Evolutionary conservation across 805 yeast species (phyloP).

Genomic region (Metschnikowia kofuensis): DNA sequence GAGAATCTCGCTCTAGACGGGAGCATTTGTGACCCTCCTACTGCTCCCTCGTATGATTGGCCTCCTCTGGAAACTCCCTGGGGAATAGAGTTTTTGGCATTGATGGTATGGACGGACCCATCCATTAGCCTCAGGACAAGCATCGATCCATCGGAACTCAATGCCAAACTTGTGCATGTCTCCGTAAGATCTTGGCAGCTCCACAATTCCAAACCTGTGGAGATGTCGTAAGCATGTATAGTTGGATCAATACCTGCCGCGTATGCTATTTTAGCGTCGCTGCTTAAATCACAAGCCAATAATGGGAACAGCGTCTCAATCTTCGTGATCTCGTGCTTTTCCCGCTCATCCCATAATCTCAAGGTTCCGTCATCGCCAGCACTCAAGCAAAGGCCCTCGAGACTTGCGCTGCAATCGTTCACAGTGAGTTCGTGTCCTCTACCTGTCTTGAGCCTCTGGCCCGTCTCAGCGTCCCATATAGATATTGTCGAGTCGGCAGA

Average conservation of each 20-base stretch:
- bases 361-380: constrained; percentile 67
- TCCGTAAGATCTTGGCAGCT: constrained; percentile 43
- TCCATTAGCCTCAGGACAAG: constrained; percentile 55
- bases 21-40: constrained; percentile 49
- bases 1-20: constrained; percentile 50
- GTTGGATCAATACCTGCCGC: constrained; percentile 69
- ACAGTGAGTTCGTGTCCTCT: constrained; percentile 51
- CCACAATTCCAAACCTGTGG: constrained; percentile 47
- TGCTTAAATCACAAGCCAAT: constrained; percentile 40
- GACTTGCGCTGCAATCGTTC: constrained; percentile 48
- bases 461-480: constrained; percentile 60
- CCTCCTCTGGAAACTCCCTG: constrained; percentile 39
- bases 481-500: constrained; percentile 64
- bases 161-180: constrained; percentile 52
- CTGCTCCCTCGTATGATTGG: constrained; percentile 58
- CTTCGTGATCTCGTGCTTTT: constrained; percentile 39
- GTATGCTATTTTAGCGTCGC: constrained; percentile 44
- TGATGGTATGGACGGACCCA: constrained; percentile 55
- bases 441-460: constrained; percentile 51
- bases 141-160: constrained; percentile 46
- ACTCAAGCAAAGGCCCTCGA: constrained; percentile 36
- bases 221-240: constrained; percentile 56
- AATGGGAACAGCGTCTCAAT: constrained; percentile 57
- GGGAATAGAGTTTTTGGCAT: constrained; percentile 45
- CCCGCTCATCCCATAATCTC: constrained; percentile 63